Base-by-base conservation (phyloP, 768 basidiomycete genomes). In the Crucibulum laeve region DNA sequence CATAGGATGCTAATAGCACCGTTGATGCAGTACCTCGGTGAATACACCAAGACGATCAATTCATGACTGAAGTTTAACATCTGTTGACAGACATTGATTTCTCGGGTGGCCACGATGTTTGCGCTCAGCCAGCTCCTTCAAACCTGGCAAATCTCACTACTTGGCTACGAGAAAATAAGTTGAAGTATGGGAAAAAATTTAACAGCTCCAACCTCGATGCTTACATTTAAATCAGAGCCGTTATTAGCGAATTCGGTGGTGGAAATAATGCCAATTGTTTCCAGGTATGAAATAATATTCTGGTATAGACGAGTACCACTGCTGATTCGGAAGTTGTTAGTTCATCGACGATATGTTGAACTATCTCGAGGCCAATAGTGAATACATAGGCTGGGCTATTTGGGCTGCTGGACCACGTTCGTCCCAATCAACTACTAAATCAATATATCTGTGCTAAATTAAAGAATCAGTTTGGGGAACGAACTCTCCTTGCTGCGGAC, bases 401-500 rank as follows among this genome's bases (percentile, higher is more conserved):
- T 74, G 72, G 72, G 72, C 72, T 47, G 72, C 72, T 23, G 72
- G 72, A 30, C 72, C 72, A 15, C 44, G 69, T 71, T 50, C 21
- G 65, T 63, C 34, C 10, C 22, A 21, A 30, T n/a, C 19, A 18
- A 4, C n/a, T n/a, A n/a, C n/a, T n/a, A 24, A 14, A 0, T 25
- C 22, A 21, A 24, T 25, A 19, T 13, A 18, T 22, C 15, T 2
- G 8, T 1, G n/a, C 40, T 19, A 7, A 8, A 6, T 8, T 7
- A 19, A 36, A 11, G 23, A 1, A 11, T n/a, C 48, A 71, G 69
- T 74, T 24, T 74, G 71, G 72, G 71, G 72, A 5, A 64, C 65
- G 4, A 42, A 43, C 44, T 65, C 64, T 6, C 64, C 70, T 6
- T 74, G 72, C 51, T 74, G 72, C 44, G 72, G 72, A 5, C 43